Evolutionary conservation across 441 rosid genomes (phyloP).

Genomic region (Monsonia emarginata): DNA sequence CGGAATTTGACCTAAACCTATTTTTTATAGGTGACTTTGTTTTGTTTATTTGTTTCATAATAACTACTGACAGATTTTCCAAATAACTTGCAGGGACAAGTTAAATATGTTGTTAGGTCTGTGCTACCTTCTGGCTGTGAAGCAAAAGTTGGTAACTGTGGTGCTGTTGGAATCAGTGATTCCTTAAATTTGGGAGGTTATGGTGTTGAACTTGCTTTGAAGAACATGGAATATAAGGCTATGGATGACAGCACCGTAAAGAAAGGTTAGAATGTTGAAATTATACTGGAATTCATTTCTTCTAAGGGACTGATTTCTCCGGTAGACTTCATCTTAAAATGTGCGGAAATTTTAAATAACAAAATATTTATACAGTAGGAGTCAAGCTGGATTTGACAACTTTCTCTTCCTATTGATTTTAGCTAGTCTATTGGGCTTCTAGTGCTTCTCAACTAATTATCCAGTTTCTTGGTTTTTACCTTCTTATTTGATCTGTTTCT

Average conservation of each 20-base stretch:
- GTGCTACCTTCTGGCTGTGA: constrained; percentile 86
- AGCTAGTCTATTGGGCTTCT: not conserved
- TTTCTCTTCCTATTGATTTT: constrained; percentile 5
- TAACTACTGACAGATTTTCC: constrained; percentile 23
- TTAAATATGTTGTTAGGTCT: constrained; percentile 85
- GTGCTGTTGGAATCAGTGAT: constrained; percentile 72
- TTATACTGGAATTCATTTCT: constrained; percentile 1
- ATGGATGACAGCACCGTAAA: constrained; percentile 92
- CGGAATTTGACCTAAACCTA: not conserved
- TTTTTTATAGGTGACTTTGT: not conserved
- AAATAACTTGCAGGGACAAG: constrained; percentile 53
- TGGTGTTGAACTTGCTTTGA: constrained; percentile 98
- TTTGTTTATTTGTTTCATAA: not conserved
- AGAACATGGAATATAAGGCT: constrained; percentile 99
- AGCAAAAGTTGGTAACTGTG: constrained; percentile 55
- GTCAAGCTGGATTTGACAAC: not conserved
- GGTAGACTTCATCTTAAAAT: not conserved
- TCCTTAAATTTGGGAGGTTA: constrained; percentile 86
- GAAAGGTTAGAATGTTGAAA: constrained; percentile 51
- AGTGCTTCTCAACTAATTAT: not conserved
- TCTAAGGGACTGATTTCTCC: not conserved
- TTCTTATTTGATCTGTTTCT: not conserved
- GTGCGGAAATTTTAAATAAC: constrained; percentile 6
- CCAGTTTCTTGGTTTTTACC: constrained; percentile 10
- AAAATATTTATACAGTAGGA: not conserved